Percentiles rank a stretch among this genome's conserved stretches.
Evolutionary conservation across 805 yeast genomes (phyloP).

Genomic region (Suhomyces canberraensis): DNA sequence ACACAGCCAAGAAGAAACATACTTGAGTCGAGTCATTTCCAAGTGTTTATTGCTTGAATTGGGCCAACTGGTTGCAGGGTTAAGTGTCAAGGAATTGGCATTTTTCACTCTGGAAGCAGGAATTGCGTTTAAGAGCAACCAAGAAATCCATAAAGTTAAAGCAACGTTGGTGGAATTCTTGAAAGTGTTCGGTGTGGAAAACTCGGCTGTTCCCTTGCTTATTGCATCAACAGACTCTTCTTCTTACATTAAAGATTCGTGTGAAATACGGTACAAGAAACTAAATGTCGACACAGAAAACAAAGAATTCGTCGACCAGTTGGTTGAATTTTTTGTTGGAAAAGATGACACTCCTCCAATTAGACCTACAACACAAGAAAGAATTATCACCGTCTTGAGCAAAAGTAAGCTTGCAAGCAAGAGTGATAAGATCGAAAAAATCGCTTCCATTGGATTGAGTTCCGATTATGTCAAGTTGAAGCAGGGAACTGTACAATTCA

Average conservation of each 20-base stretch:
- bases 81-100: constrained; percentile 51
- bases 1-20: constrained; percentile 39
- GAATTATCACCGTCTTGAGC: constrained; percentile 47
- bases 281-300: constrained; percentile 53
- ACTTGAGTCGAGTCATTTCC: constrained; percentile 46
- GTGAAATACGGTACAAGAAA: constrained; percentile 51
- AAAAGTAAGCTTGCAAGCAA: constrained; percentile 53
- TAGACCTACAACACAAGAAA: constrained; percentile 50
- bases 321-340: constrained; percentile 54
- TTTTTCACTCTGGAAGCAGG: constrained; percentile 73
- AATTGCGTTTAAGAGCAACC: constrained; percentile 46
- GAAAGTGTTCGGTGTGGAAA: constrained; percentile 35
- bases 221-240: constrained; percentile 63
- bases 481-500: constrained; percentile 57
- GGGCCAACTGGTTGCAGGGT: constrained; percentile 55
- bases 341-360: constrained; percentile 48
- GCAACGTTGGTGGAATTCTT: constrained; percentile 32
- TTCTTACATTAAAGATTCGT: constrained; percentile 52
- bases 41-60: constrained; percentile 53
- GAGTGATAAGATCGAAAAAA: constrained; percentile 38
- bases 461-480: constrained; percentile 53
- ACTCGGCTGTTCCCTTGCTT: constrained; percentile 47
- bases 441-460: constrained; percentile 59
- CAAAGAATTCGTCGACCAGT: constrained; percentile 35
- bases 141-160: constrained; percentile 39